phyloP scores from a whole-genome alignment of 2,329 filamentous ascomycete genomes.

The Talaromyces sp. region DNA sequence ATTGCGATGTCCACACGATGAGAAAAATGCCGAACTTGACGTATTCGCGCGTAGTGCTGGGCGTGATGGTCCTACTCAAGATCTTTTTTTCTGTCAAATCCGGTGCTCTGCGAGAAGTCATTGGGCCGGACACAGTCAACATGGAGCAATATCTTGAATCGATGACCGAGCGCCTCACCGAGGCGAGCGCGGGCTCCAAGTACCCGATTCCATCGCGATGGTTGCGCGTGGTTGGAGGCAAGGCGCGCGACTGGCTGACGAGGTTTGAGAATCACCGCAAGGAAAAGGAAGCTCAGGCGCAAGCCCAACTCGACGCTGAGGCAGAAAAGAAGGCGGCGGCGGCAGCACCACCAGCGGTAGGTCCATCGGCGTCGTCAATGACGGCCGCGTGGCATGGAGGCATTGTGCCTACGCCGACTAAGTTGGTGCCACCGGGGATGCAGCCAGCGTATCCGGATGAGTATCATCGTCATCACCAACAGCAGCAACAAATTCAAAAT shows the following conservation, averaged over 20 bases:
- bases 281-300: slow-evolving; percentile 9
- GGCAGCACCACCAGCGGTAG: neutral
- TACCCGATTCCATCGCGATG: slow-evolving; percentile 30
- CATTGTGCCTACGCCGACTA: slow-evolving; percentile 4
- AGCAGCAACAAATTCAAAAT: neutral
- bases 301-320: neutral
- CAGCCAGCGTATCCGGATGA: slow-evolving; percentile 1
- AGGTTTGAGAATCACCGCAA: slow-evolving; percentile 22
- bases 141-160: slow-evolving; percentile 27
- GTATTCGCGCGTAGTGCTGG: slow-evolving; percentile 27
- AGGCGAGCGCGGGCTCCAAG: slow-evolving; percentile 27
- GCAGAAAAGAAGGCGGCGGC: neutral
- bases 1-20: slow-evolving; percentile 28
- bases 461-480: neutral
- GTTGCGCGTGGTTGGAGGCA: slow-evolving; percentile 27
- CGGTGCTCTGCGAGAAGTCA: slow-evolving; percentile 25
- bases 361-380: slow-evolving; percentile 2
- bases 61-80: slow-evolving; percentile 29
- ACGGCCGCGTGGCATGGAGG: slow-evolving; percentile 9
- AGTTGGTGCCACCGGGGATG: neutral
- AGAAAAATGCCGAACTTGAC: slow-evolving; percentile 29
- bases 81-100: slow-evolving; percentile 30
- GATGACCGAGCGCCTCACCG: slow-evolving; percentile 24
- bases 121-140: slow-evolving; percentile 25
- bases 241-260: slow-evolving; percentile 29